Percentiles rank a stretch among this genome's conserved stretches.
These are phyloP conservation scores for Calonectria naviculata DNA, from an alignment of 2,329 filamentous ascomycete species.

Conservation along the genomic window DNA sequence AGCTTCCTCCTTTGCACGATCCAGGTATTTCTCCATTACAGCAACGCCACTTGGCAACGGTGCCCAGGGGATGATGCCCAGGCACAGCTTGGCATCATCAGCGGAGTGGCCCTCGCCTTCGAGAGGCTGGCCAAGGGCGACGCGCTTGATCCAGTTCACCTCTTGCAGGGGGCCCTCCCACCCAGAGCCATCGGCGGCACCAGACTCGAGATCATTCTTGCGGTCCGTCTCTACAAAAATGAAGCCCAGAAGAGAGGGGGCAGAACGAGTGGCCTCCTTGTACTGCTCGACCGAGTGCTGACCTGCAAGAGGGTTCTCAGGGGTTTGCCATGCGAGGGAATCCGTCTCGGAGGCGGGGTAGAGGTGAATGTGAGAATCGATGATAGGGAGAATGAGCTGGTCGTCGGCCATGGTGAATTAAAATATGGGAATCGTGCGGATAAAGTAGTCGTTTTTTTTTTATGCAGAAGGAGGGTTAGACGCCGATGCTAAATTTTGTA, in stretches of 20 bases:
- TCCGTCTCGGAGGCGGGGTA: constrained; percentile 76
- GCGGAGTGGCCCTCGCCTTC: constrained; percentile 67
- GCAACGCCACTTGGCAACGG: constrained; percentile 75
- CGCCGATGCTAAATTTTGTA: not conserved
- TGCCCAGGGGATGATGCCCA: constrained; percentile 87
- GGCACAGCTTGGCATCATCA: constrained; percentile 62
- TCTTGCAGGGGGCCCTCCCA: constrained; percentile 79
- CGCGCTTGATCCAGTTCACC: constrained; percentile 73
- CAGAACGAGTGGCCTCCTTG: constrained; percentile 54
- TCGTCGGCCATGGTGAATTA: constrained; percentile 48
- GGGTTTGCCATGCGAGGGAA: constrained; percentile 76
- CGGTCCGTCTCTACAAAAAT: constrained; percentile 88
- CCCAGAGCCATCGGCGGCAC: constrained; percentile 60
- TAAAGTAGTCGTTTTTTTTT: not conserved
- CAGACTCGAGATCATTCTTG: constrained; percentile 65
- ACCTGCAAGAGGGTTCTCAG: constrained; percentile 68
- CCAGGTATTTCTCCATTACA: constrained; percentile 74
- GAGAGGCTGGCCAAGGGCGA: constrained; percentile 70
- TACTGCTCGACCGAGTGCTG: constrained; percentile 76
- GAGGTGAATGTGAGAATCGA: constrained; percentile 94
- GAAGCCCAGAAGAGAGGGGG: constrained; percentile 71
- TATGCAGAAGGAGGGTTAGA: not conserved
- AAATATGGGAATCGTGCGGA: not conserved
- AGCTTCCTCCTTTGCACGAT: constrained; percentile 67
- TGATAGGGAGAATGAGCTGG: constrained; percentile 66